A percentile compares a stretch with the other conserved stretches of the same genome.
phyloP scores from a whole-genome alignment of 768 basidiomycete genomes.

The Mycena indigotica region DNA sequence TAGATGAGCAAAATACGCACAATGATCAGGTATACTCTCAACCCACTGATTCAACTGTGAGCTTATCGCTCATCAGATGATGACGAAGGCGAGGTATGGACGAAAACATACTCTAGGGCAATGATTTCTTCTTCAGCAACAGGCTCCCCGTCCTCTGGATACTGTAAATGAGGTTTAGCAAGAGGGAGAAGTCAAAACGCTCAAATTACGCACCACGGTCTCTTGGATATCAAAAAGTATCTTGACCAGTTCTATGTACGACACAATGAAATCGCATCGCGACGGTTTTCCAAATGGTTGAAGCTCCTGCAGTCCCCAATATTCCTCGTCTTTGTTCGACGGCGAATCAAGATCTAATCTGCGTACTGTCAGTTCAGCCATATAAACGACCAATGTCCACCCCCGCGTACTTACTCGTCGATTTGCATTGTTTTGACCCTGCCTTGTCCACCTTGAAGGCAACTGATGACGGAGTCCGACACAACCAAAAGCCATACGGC shows the following conservation, averaged over 20 bases:
- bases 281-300: slow-evolving; percentile 65
- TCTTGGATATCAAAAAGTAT: slow-evolving; percentile 12
- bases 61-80: background rate
- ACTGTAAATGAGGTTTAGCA: slow-evolving; percentile 3
- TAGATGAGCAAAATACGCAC: background rate
- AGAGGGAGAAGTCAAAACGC: background rate
- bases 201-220: slow-evolving; percentile 5
- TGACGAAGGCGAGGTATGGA: background rate
- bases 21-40: slow-evolving; percentile 6
- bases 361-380: background rate
- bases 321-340: slow-evolving; percentile 55
- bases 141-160: background rate
- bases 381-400: background rate
- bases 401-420: slow-evolving; percentile 54
- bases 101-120: slow-evolving; percentile 7
- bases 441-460: slow-evolving; percentile 67
- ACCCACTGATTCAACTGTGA: slow-evolving; percentile 17
- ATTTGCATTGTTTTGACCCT: slow-evolving; percentile 65
- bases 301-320: slow-evolving; percentile 48
- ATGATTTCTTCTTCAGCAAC: background rate
- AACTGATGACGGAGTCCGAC: slow-evolving; percentile 37
- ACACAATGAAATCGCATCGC: slow-evolving; percentile 2
- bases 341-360: slow-evolving; percentile 69
- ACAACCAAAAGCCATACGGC: slow-evolving; percentile 49
- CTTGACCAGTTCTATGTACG: slow-evolving; percentile 3